Conservation (phyloP, 352 stramenopile species). For the Globisporangium iwayamae region DNA sequence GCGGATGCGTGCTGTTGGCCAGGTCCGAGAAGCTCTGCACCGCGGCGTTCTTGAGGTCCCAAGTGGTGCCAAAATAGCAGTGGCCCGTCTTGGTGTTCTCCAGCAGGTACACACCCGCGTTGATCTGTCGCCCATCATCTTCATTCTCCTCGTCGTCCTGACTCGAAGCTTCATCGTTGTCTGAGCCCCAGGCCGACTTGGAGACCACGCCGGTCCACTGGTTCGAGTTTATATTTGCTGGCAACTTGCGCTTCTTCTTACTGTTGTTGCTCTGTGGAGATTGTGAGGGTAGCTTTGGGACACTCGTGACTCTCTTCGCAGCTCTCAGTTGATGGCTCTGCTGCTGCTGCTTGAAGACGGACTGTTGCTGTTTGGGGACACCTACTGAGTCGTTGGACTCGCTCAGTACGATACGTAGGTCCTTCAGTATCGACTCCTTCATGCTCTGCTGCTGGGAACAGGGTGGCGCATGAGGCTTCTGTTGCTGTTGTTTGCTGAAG, state of each 20-base stretch:
- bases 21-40: slow-evolving; percentile 50
- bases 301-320: slow-evolving; percentile 25
- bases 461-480: neutral
- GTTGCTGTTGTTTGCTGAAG: neutral
- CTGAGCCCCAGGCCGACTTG: neutral
- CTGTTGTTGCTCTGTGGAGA: slow-evolving; percentile 5
- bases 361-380: neutral
- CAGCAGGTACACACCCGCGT: slow-evolving; percentile 65
- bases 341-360: neutral
- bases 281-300: slow-evolving; percentile 27
- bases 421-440: slow-evolving; percentile 12
- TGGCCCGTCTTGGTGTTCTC: slow-evolving; percentile 63
- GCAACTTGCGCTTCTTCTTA: slow-evolving; percentile 12
- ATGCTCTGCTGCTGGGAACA: neutral
- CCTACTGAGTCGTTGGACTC: neutral
- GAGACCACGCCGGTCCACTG: slow-evolving; percentile 20
- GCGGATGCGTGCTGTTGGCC: slow-evolving; percentile 32
- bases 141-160: slow-evolving; percentile 12
- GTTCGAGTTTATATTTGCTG: slow-evolving; percentile 21
- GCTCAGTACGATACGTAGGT: neutral
- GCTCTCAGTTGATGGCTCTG: neutral
- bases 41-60: slow-evolving; percentile 59
- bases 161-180: neutral
- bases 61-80: slow-evolving; percentile 63
- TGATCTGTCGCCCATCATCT: slow-evolving; percentile 31